Evolutionary conservation across 2,329 filamentous ascomycete genomes (phyloP).

Genomic region (Arthrobotrys iridis): DNA sequence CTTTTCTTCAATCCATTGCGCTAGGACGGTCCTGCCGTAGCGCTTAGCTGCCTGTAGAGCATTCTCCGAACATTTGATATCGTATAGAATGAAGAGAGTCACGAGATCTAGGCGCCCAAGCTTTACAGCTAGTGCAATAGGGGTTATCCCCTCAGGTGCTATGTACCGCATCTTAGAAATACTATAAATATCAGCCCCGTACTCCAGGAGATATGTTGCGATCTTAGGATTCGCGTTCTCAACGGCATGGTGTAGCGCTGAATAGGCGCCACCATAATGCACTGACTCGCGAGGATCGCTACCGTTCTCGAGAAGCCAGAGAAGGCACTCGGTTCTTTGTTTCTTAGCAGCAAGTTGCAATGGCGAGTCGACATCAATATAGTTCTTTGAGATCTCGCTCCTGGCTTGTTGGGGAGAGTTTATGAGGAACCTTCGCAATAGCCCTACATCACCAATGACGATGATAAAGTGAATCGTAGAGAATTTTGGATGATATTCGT

Average conservation of each 20-base stretch:
- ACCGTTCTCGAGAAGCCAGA: not conserved
- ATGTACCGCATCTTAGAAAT: not conserved
- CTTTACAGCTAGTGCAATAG: not conserved
- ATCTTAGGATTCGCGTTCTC: not conserved
- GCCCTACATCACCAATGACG: not conserved
- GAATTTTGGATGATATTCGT: too few relatives aligned
- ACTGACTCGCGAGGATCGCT: not conserved
- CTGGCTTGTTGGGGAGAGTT: not conserved
- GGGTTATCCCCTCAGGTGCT: not conserved
- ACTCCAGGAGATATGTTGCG: constrained; percentile 2
- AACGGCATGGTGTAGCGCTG: not conserved
- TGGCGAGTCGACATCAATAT: not conserved
- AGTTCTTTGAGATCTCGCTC: not conserved
- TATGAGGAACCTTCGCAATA: not conserved
- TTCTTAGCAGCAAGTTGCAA: not conserved
- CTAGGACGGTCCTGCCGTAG: not conserved
- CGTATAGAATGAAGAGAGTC: constrained; percentile 2
- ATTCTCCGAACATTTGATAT: not conserved
- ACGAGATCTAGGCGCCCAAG: constrained; percentile 16
- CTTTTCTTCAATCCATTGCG: constrained; percentile 5
- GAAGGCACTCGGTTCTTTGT: not conserved
- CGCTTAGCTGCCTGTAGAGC: not conserved
- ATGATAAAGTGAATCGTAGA: not conserved
- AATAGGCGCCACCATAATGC: not conserved
- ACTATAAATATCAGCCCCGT: not conserved